Percentiles rank a stretch among this genome's conserved stretches.
Evolutionary conservation across 2,329 filamentous ascomycete genomes (phyloP).

Genomic region (Emmonsiellopsis sp.): DNA sequence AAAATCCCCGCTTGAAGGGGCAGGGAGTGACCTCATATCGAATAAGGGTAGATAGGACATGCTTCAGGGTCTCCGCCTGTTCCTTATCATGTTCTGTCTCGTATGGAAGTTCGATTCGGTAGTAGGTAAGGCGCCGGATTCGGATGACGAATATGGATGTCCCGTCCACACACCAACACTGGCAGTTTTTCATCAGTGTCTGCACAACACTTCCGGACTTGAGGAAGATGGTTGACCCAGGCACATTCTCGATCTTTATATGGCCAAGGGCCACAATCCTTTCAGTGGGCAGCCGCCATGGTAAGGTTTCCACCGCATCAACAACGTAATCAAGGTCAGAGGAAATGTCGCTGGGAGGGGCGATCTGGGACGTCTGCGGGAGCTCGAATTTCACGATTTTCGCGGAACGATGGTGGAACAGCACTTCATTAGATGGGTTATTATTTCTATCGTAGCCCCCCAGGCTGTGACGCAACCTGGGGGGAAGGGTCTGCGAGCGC

Average conservation of each 20-base stretch:
- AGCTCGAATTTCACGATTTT: conserved; percentile 60
- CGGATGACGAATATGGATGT: conserved; percentile 78
- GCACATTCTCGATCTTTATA: conserved; percentile 76
- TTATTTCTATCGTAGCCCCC: conserved; percentile 11
- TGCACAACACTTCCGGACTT: conserved; percentile 77
- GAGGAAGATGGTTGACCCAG: conserved; percentile 77
- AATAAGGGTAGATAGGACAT: conserved; percentile 61
- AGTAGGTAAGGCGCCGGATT: conserved; percentile 74
- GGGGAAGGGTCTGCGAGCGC: conserved; percentile 1
- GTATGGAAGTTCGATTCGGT: conserved; percentile 77
- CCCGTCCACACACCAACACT: conserved; percentile 89
- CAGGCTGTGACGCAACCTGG: conserved; percentile 3
- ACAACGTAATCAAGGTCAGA: conserved; percentile 40
- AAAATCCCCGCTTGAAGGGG: conserved; percentile 72
- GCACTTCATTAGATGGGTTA: conserved; percentile 31
- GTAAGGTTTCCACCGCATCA: conserved; percentile 53
- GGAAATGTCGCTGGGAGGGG: conserved; percentile 28
- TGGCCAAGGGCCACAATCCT: conserved; percentile 74
- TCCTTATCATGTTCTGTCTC: conserved; percentile 53
- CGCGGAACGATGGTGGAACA: conserved; percentile 64
- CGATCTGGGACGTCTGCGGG: conserved; percentile 21
- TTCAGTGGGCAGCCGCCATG: conserved; percentile 69
- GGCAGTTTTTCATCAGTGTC: conserved; percentile 79
- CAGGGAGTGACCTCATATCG: conserved; percentile 83
- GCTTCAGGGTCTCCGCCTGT: conserved; percentile 58